phyloP scores from a whole-genome alignment of 23 red algal species.

The Gracilariopsis chorda region DNA sequence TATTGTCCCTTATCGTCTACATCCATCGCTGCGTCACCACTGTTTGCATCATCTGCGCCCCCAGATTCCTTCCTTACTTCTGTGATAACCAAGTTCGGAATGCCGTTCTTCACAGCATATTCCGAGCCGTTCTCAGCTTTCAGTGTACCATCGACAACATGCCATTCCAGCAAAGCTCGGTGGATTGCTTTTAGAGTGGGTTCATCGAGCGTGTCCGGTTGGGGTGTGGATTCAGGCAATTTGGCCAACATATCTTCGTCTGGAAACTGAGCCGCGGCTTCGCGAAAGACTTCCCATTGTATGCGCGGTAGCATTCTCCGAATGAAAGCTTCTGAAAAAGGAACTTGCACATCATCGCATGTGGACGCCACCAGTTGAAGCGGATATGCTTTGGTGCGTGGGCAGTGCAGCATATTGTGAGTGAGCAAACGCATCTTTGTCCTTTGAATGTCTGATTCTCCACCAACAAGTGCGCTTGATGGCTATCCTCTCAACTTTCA shows the following conservation, averaged over 20 bases:
- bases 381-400: constrained; percentile 45
- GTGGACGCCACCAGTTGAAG: constrained; percentile 32
- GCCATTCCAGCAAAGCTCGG: constrained; percentile 59
- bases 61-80: neutral
- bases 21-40: neutral
- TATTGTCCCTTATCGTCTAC: no score
- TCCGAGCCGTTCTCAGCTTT: neutral
- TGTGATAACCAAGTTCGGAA: constrained; percentile 62
- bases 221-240: neutral
- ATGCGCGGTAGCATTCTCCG: constrained; percentile 80
- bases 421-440: constrained; percentile 85
- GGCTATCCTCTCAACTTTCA: no score
- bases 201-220: constrained; percentile 19
- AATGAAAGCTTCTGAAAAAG: constrained; percentile 51
- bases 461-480: no score
- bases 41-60: neutral
- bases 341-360: constrained; percentile 50
- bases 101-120: constrained; percentile 42
- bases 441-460: no score
- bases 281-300: constrained; percentile 57
- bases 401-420: constrained; percentile 86
- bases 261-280: constrained; percentile 44
- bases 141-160: constrained; percentile 63
- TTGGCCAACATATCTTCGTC: constrained; percentile 18
- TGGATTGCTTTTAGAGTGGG: constrained; percentile 28